Conservation (phyloP, 495 filamentous ascomycete species). For the Melanomma pulvis-pyrius region DNA sequence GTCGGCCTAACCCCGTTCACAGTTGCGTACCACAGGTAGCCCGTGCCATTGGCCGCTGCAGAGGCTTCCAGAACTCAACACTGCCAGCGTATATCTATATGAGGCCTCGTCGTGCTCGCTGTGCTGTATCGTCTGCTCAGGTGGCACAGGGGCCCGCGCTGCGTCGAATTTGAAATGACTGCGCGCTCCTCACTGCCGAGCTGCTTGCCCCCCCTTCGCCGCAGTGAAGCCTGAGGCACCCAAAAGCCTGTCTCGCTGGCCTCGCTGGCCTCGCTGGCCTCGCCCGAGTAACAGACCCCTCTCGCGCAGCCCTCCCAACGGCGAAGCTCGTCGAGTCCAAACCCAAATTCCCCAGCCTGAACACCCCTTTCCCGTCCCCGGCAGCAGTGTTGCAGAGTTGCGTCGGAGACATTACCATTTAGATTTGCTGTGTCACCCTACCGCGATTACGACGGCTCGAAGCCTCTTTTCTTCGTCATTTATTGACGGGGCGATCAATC, state of each 20-base stretch:
- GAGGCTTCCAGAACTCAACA: constrained; percentile 10
- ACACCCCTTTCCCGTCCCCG: not conserved
- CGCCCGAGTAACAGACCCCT: not conserved
- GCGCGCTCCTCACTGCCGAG: too few relatives aligned
- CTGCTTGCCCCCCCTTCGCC: too few relatives aligned
- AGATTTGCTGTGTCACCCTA: constrained; percentile 28
- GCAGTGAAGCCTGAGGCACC: not conserved
- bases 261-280: not conserved
- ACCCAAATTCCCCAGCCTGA: too few relatives aligned
- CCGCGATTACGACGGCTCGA: not conserved
- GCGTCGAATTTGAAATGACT: too few relatives aligned
- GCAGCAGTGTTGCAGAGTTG: not conserved
- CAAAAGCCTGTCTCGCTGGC: not conserved
- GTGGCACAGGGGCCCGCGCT: too few relatives aligned
- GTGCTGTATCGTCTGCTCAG: too few relatives aligned
- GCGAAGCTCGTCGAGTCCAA: not conserved
- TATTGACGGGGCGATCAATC: constrained; percentile 18
- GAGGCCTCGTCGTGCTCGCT: too few relatives aligned
- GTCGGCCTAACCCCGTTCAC: constrained; percentile 25
- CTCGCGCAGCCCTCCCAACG: not conserved
- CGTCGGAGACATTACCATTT: not conserved
- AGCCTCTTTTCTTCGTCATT: constrained; percentile 6
- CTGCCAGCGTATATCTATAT: not conserved
- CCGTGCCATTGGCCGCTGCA: constrained; percentile 1
- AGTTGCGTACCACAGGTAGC: constrained; percentile 4